These are phyloP conservation scores for Miamiensis avidus DNA, from an alignment of 169 alveolate genomes.

Conservation along the genomic window DNA sequence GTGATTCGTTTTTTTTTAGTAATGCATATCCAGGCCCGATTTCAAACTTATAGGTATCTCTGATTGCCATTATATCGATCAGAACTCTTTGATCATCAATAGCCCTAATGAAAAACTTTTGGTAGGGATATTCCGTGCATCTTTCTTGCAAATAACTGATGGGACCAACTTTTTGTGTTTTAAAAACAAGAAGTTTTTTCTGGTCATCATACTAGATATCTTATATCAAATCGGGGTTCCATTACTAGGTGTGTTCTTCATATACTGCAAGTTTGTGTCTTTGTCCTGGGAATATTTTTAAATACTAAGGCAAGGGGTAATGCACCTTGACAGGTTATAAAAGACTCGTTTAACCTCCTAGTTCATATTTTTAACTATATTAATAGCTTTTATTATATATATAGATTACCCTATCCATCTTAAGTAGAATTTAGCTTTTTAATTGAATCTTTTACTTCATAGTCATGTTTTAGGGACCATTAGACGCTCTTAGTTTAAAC, in stretches of 20 bases:
- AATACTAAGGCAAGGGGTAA: slow-evolving; percentile 32
- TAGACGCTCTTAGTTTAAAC: slow-evolving; percentile 22
- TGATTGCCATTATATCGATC: slow-evolving; percentile 54
- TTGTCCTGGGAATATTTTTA: slow-evolving; percentile 25
- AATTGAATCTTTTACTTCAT: slow-evolving; percentile 40
- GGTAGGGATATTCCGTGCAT: slow-evolving; percentile 69
- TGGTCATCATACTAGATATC: slow-evolving; percentile 31
- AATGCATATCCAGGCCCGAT: slow-evolving; percentile 56
- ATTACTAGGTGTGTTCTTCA: slow-evolving; percentile 24
- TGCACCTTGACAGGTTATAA: slow-evolving; percentile 25
- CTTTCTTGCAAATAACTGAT: slow-evolving; percentile 50
- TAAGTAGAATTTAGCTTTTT: slow-evolving; percentile 26
- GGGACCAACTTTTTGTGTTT: slow-evolving; percentile 58
- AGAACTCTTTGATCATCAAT: slow-evolving; percentile 52
- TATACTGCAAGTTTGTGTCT: slow-evolving; percentile 32
- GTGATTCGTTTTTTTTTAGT: slow-evolving; percentile 43
- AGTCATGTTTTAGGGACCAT: slow-evolving; percentile 28
- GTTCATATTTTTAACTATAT: not conserved
- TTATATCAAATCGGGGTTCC: slow-evolving; percentile 29
- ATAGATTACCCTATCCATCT: slow-evolving; percentile 14
- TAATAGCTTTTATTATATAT: not conserved
- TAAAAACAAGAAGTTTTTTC: slow-evolving; percentile 28
- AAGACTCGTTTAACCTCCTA: not conserved
- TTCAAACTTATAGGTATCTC: slow-evolving; percentile 57
- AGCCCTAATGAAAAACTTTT: slow-evolving; percentile 62